Conservation (phyloP, 805 yeast species). For the Metschnikowia shivogae region DNA sequence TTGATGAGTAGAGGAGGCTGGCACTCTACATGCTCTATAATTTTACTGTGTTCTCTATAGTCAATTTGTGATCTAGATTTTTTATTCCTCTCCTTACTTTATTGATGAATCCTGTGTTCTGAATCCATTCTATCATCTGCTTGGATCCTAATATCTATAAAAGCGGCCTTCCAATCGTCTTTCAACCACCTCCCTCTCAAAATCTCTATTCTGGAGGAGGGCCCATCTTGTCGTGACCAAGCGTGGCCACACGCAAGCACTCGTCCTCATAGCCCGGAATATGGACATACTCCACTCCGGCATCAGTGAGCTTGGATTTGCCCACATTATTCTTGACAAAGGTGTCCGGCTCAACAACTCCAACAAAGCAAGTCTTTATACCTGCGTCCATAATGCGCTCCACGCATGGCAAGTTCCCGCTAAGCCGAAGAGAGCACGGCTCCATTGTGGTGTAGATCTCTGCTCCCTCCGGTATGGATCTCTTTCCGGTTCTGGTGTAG, state of each 20-base stretch:
- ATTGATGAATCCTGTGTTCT: neutral
- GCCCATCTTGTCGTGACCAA: constrained; percentile 52
- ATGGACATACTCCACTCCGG: constrained; percentile 67
- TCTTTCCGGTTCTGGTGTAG: constrained; percentile 32
- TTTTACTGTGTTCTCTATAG: too few species aligned
- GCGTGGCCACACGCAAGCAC: constrained; percentile 64
- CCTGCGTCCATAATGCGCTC: constrained; percentile 62
- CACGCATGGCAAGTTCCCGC: constrained; percentile 87
- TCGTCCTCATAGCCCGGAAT: constrained; percentile 79
- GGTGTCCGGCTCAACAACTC: constrained; percentile 84
- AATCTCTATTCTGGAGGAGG: neutral
- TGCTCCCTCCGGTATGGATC: constrained; percentile 64
- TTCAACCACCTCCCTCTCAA: neutral
- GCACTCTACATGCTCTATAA: neutral
- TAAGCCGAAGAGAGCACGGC: constrained; percentile 84
- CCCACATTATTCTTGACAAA: constrained; percentile 81
- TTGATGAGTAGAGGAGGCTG: neutral
- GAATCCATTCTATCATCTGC: neutral
- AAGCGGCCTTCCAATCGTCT: neutral
- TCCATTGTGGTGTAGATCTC: constrained; percentile 95
- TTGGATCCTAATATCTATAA: too few species aligned
- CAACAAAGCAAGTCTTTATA: constrained; percentile 80
- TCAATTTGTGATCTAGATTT: too few species aligned
- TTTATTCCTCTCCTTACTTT: too few species aligned
- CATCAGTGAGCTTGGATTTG: constrained; percentile 44